phyloP scores from a whole-genome alignment of 2,329 filamentous ascomycete genomes.

The Epichloe typhina region DNA sequence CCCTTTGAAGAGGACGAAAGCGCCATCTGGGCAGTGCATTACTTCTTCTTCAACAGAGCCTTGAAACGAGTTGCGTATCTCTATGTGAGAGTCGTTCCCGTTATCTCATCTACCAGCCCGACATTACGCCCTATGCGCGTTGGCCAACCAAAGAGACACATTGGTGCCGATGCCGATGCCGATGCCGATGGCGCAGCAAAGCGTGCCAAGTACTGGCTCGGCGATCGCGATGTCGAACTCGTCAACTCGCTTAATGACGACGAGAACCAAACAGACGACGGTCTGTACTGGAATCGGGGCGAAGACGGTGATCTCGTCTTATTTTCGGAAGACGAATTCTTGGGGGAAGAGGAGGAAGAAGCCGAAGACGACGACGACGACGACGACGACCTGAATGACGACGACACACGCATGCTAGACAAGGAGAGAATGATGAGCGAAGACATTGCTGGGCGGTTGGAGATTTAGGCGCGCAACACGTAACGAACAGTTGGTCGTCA shows the following conservation, averaged over 20 bases:
- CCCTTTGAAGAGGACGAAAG: slow-evolving; percentile 87
- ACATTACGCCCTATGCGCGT: slow-evolving; percentile 23
- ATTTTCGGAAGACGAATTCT: slow-evolving; percentile 37
- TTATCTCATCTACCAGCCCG: slow-evolving; percentile 52
- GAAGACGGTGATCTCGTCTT: slow-evolving; percentile 44
- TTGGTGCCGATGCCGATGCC: slow-evolving; percentile 21
- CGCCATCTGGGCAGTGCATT: slow-evolving; percentile 89
- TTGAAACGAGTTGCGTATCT: slow-evolving; percentile 89
- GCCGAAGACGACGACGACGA: slow-evolving; percentile 24
- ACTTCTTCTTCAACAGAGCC: slow-evolving; percentile 94
- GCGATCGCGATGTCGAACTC: slow-evolving; percentile 44
- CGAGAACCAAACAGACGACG: slow-evolving; percentile 36
- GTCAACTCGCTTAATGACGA: slow-evolving; percentile 32
- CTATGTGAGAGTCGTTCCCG: slow-evolving; percentile 78
- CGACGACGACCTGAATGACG: slow-evolving; percentile 31
- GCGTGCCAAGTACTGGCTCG: slow-evolving; percentile 79
- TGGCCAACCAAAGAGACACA: slow-evolving; percentile 15
- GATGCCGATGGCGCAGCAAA: slow-evolving; percentile 38
- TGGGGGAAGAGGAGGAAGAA: slow-evolving; percentile 25
- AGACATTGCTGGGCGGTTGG: slow-evolving; percentile 49
- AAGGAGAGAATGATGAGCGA: slow-evolving; percentile 45
- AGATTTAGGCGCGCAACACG: slow-evolving; percentile 30
- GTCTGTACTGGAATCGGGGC: slow-evolving; percentile 43
- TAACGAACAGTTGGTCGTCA: background rate
- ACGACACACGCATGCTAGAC: slow-evolving; percentile 27